phyloP scores from a whole-genome alignment of 441 rosid genomes.

The Arabidopsis lyrata region DNA sequence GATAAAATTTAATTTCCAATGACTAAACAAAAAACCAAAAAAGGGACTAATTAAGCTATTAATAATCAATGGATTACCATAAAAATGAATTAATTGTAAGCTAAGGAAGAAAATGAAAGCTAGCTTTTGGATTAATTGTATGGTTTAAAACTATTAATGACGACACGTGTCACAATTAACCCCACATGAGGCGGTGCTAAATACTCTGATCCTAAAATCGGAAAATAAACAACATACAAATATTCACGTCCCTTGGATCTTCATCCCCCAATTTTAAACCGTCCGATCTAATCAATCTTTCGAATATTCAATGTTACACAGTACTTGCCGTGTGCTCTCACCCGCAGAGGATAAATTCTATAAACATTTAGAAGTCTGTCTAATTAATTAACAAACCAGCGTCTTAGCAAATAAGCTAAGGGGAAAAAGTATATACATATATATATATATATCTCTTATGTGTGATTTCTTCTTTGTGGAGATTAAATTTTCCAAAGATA shows the following conservation, averaged over 20 bases:
- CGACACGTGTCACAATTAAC: constrained; percentile 40
- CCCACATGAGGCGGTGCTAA: constrained; percentile 44
- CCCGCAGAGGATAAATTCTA: constrained; percentile 24
- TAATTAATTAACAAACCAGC: constrained; percentile 35
- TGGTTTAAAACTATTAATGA: constrained; percentile 31
- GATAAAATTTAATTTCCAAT: background rate
- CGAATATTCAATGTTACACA: no score
- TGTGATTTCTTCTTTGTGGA: constrained; percentile 34
- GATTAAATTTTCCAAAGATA: constrained; percentile 23
- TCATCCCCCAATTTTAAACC: background rate
- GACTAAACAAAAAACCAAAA: constrained; percentile 2
- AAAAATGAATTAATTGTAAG: constrained; percentile 10
- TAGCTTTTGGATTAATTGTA: constrained; percentile 31
- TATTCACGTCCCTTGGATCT: constrained; percentile 24
- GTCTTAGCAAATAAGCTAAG: constrained; percentile 44
- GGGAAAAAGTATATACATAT: constrained; percentile 27
- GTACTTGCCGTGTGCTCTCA: background rate
- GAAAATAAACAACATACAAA: constrained; percentile 11
- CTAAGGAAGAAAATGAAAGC: background rate
- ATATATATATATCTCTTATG: background rate
- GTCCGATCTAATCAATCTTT: constrained; percentile 24
- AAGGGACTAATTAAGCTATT: background rate
- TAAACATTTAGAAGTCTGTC: background rate
- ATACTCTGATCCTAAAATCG: constrained; percentile 27
- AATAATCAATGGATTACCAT: constrained; percentile 4